These are phyloP conservation scores for Amanita pallidorosea DNA, from an alignment of 768 basidiomycete species.

Conservation along the genomic window DNA sequence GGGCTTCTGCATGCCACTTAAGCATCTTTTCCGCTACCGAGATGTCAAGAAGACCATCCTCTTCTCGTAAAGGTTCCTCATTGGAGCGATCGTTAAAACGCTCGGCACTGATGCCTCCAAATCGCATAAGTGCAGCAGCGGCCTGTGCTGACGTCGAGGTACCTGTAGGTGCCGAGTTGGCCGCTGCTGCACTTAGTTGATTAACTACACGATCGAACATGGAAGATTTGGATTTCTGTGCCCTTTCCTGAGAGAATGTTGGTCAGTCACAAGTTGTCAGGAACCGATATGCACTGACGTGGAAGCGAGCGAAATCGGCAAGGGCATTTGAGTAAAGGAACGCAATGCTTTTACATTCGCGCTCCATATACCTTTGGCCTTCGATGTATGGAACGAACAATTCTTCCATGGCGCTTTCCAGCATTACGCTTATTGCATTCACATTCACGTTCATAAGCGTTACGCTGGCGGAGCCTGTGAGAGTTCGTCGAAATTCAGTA, in stretches of 20 bases:
- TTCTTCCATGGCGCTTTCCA: conserved; percentile 95
- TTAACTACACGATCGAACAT: conserved; percentile 91
- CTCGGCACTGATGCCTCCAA: conserved; percentile 66
- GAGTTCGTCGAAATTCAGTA: conserved; percentile 46
- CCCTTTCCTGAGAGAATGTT: conserved; percentile 32
- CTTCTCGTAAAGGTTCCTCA: conserved; percentile 68
- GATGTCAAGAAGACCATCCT: conserved; percentile 73
- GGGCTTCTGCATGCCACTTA: conserved; percentile 96
- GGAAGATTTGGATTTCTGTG: conserved; percentile 59
- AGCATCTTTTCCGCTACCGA: conserved; percentile 83
- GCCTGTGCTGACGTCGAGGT: conserved; percentile 74
- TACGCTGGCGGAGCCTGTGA: conserved; percentile 34
- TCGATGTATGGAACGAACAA: conserved; percentile 92
- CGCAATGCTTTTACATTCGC: conserved; percentile 75
- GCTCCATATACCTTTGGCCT: conserved; percentile 83
- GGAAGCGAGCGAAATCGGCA: conserved; percentile 73
- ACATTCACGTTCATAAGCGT: conserved; percentile 39
- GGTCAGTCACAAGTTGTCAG: conserved; percentile 4
- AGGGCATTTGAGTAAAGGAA: conserved; percentile 71
- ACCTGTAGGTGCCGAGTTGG: conserved; percentile 41
- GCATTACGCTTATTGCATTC: conserved; percentile 65
- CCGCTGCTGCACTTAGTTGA: conserved; percentile 70
- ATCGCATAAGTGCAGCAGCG: conserved; percentile 81
- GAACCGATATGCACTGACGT: conserved; percentile 35
- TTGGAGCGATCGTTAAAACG: conserved; percentile 35